Conservation (phyloP, 208 protist genomes). For the Trypanosoma conorhini region DNA sequence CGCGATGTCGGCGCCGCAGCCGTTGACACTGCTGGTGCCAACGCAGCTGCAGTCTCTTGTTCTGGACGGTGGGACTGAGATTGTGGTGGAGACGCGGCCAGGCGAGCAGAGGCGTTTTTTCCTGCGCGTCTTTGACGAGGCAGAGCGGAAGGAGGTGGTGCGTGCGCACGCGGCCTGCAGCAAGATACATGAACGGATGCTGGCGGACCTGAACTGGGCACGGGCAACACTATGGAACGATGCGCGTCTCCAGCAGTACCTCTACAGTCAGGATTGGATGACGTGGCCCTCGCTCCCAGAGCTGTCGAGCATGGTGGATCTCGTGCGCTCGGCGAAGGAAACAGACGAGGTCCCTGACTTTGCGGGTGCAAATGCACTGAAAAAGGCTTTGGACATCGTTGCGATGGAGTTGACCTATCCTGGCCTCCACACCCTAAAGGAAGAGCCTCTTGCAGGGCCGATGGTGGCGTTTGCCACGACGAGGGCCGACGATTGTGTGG, state of each 20-base stretch:
- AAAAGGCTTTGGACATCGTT: constrained; percentile 44
- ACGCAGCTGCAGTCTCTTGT: constrained; percentile 39
- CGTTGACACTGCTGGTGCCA: constrained; percentile 37
- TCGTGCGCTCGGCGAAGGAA: constrained; percentile 53
- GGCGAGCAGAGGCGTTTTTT: constrained; percentile 42
- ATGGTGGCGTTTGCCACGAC: constrained; percentile 30
- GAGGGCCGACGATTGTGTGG: constrained; percentile 24
- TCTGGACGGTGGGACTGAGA: constrained; percentile 46
- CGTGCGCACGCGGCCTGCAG: not conserved
- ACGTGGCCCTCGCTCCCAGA: constrained; percentile 58
- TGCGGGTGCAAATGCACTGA: constrained; percentile 31
- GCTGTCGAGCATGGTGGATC: constrained; percentile 41
- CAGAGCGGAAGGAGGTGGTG: constrained; percentile 48
- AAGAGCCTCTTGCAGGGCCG: constrained; percentile 42
- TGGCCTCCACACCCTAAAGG: constrained; percentile 62
- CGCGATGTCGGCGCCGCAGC: not conserved
- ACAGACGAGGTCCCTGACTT: constrained; percentile 36
- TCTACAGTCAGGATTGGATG: constrained; percentile 34
- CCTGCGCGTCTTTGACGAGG: constrained; percentile 65
- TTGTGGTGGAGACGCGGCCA: constrained; percentile 42
- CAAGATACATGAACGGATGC: constrained; percentile 30
- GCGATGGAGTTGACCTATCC: constrained; percentile 36
- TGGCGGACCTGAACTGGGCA: constrained; percentile 61
- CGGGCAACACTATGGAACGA: constrained; percentile 50
- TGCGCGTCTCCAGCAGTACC: constrained; percentile 38